Percentiles rank a stretch among this genome's conserved stretches.
Evolutionary conservation across 345 rosid species (phyloP).

Genomic region (Hibiscus trionum): DNA sequence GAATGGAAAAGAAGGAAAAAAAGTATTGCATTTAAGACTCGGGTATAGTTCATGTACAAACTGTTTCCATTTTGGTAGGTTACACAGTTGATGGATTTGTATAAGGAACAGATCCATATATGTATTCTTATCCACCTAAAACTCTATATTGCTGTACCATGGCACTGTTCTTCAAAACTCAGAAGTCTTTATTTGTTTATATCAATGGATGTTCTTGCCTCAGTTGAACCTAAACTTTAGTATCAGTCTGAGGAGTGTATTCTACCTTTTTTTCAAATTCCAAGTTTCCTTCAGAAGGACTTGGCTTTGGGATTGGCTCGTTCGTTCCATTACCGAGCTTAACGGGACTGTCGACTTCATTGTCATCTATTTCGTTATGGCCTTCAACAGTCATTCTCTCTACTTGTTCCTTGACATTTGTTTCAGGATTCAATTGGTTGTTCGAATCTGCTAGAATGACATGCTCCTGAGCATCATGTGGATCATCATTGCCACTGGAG

Average conservation of each 20-base stretch:
- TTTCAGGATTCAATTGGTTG: conserved; percentile 18
- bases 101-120: neutral
- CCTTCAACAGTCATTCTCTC: conserved; percentile 17
- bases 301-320: conserved; percentile 1
- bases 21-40: neutral
- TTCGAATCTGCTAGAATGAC: conserved; percentile 12
- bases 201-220: neutral
- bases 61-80: neutral
- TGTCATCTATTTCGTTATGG: conserved; percentile 9
- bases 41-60: neutral
- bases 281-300: neutral
- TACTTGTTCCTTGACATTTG: conserved; percentile 16
- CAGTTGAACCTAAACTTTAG: neutral
- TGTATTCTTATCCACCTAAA: neutral
- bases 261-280: conserved; percentile 6
- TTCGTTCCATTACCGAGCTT: conserved; percentile 8
- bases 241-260: neutral
- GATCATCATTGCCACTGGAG: conserved; percentile 3
- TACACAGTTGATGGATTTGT: neutral
- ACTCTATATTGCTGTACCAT: neutral
- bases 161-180: neutral
- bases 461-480: conserved; percentile 15
- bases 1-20: no score
- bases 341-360: neutral
- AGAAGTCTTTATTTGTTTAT: neutral